Evolutionary conservation across 495 filamentous ascomycete species (phyloP).

Genomic region (Penicillium cataractarum): DNA sequence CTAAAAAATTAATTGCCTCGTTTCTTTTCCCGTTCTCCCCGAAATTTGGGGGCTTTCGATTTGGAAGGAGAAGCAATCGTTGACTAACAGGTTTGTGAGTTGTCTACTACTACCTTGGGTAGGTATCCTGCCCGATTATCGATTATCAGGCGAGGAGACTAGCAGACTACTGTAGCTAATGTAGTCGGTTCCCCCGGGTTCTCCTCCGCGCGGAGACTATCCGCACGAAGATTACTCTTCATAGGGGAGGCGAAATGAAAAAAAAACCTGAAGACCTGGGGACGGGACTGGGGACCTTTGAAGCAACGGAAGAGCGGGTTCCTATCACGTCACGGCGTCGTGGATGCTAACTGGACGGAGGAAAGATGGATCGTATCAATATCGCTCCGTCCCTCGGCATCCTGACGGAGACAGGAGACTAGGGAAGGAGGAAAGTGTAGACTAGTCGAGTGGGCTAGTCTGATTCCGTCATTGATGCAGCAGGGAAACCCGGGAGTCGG

Average conservation of each 20-base stretch:
- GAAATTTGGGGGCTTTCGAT: not conserved
- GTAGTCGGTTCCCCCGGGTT: not conserved
- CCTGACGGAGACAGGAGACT: not conserved
- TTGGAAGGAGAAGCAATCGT: not conserved
- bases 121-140: no score
- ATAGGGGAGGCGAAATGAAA: no score
- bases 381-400: not conserved
- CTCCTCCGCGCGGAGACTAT: not conserved
- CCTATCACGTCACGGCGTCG: not conserved
- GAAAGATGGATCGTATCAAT: not conserved
- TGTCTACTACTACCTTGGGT: not conserved
- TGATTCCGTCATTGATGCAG: not conserved
- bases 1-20: not conserved
- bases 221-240: not conserved
- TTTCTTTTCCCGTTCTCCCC: not conserved
- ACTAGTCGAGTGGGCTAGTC: not conserved
- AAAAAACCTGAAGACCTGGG: not conserved
- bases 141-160: no score
- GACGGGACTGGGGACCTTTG: not conserved
- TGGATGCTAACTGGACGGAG: not conserved
- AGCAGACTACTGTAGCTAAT: no score
- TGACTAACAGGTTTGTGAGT: not conserved
- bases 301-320: not conserved
- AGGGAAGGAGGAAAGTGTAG: not conserved
- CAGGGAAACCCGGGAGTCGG: not conserved